Conservation (phyloP, 208 protist genomes). For the Herpetomonas samuelpessoai region DNA sequence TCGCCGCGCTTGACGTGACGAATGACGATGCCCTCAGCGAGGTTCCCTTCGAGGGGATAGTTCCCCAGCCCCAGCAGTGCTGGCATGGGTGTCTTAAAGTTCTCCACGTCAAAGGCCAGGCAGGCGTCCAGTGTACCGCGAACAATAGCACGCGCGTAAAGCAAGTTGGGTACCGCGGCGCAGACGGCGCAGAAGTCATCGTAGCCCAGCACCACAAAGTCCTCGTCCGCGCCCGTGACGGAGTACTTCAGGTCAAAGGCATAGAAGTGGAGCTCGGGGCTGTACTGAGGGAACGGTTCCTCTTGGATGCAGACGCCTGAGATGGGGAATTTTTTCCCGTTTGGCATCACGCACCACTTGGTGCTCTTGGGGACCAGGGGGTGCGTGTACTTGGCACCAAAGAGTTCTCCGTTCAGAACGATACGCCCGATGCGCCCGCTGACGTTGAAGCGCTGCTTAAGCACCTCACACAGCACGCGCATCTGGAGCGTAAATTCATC, state of each 20-base stretch:
- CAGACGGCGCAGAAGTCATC: conserved; percentile 80
- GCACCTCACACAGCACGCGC: conserved; percentile 50
- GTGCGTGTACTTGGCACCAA: conserved; percentile 86
- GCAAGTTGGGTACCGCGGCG: conserved; percentile 59
- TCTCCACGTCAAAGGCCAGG: conserved; percentile 87
- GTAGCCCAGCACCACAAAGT: conserved; percentile 71
- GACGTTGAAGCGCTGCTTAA: conserved; percentile 74
- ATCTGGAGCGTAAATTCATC: conserved; percentile 73
- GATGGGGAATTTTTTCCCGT: conserved; percentile 76
- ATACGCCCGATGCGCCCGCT: conserved; percentile 59
- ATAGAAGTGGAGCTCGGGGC: conserved; percentile 85
- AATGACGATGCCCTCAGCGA: conserved; percentile 88
- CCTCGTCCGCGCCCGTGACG: conserved; percentile 68
- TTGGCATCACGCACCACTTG: conserved; percentile 83
- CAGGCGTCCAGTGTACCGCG: conserved; percentile 81
- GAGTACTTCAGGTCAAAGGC: conserved; percentile 88
- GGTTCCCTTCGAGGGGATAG: conserved; percentile 85
- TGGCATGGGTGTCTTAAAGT: conserved; percentile 80
- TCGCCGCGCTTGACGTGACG: conserved; percentile 75
- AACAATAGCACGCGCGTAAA: conserved; percentile 74
- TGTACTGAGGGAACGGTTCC: conserved; percentile 89
- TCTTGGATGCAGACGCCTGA: conserved; percentile 75
- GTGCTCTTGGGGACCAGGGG: conserved; percentile 79
- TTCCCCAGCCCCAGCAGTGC: conserved; percentile 83
- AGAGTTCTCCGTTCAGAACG: conserved; percentile 82